Evolutionary conservation across 176 grass and related monocot genomes (phyloP).

Genomic region (bread wheat (Triticum aestivum)): DNA sequence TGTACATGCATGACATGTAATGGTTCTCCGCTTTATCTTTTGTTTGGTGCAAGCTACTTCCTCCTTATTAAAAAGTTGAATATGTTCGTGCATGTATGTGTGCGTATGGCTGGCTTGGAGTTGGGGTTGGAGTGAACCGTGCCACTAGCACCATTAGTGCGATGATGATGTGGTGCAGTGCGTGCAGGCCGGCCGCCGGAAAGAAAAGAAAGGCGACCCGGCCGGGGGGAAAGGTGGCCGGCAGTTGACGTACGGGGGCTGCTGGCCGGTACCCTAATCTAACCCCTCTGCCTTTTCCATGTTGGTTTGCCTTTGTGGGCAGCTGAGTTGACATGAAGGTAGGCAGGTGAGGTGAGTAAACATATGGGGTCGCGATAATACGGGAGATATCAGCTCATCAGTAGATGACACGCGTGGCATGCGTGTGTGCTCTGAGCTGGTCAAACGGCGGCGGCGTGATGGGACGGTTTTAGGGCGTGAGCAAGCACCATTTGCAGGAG

Average conservation of each 20-base stretch:
- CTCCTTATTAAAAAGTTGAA: conserved; percentile 19
- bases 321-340: neutral
- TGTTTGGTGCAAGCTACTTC: conserved; percentile 44
- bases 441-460: neutral
- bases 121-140: conserved; percentile 37
- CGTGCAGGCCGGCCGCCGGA: conserved; percentile 20
- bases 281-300: conserved; percentile 1
- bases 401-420: neutral
- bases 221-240: conserved; percentile 16
- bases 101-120: conserved; percentile 19
- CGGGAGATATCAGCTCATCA: neutral
- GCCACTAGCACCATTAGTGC: conserved; percentile 10
- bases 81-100: neutral
- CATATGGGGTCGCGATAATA: neutral
- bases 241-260: conserved; percentile 42
- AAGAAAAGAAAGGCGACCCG: conserved; percentile 22
- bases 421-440: neutral
- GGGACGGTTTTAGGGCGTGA: neutral
- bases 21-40: conserved; percentile 37
- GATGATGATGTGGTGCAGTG: conserved; percentile 36
- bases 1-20: neutral
- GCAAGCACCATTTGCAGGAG: neutral
- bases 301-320: conserved; percentile 6
- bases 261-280: conserved; percentile 12
- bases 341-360: neutral